Evolutionary conservation across 148 eudicot species (phyloP), one percentile per base, ranked within the genome.

Genomic region (Polygonum aviculare): DNA sequence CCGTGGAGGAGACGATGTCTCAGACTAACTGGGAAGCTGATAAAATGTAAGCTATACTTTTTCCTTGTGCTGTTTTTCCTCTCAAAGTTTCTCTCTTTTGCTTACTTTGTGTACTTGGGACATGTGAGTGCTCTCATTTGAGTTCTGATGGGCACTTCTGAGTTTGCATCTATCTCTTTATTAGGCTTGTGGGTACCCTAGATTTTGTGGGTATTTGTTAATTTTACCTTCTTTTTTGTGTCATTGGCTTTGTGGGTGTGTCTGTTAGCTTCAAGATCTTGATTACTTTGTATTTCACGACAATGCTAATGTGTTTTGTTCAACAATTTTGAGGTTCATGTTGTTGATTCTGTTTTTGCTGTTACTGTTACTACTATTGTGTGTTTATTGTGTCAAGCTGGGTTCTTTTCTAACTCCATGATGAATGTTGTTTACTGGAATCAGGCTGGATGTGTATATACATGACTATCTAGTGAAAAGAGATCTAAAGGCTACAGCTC

Each of bases 391-490:
- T 44, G 72, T 67, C 22, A 67, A 67, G 21, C 38, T 67, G 72
- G 44, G 21, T 5, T 38, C 7, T 14, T 67, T 35, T 67, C 21
- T 36, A 67, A 38, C 45, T 67, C 44, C 72, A 14, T 67, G 72
- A 15, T 38, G 10, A 41, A 18, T 67, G 72, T 10, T 15, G 1
- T 67, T 45, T 67, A 36, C 38, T 67, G 48, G 39, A 49, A 49
- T 74, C 83, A 91, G 96, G 96, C 80, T 91, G 78, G 96, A 91
- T 84, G 93, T 91, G 70, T 91, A 91, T 75, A 91, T 91, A 33
- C 85, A 91, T 79, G 96, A 91, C 80, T 91, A 91, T 78, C 73
- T 91, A 75, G 88, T 91, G 40, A 91, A 91, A 84, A 91, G 96
- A 82, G 91, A 89, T 84, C 77, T 91, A 45, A 89, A 89, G 81